Percentiles rank a stretch among this genome's conserved stretches.
phyloP scores from a whole-genome alignment of 1,284 basidiomycete genomes.

The Fomitopsis pinicola region DNA sequence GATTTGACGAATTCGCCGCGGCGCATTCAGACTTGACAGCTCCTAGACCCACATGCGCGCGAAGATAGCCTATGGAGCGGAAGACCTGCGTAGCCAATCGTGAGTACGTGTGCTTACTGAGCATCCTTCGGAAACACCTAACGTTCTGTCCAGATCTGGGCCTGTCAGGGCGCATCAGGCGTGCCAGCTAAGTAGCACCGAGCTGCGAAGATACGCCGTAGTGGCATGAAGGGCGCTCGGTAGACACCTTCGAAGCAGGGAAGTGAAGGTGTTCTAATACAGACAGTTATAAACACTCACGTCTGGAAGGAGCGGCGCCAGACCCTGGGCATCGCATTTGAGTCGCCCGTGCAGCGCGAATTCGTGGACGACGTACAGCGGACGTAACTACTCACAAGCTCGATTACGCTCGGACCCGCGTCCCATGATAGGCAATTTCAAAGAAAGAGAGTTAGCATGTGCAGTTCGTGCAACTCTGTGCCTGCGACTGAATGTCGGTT shows the following conservation, averaged over 20 bases:
- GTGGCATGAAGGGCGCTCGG: background rate
- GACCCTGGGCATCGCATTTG: background rate
- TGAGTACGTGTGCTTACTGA: background rate
- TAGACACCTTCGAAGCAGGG: background rate
- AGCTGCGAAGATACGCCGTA: background rate
- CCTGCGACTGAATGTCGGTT: background rate
- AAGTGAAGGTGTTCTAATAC: background rate
- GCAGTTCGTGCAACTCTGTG: background rate
- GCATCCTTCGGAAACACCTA: background rate
- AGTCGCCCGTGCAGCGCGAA: background rate
- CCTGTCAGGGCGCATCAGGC: background rate
- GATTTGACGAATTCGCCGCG: background rate
- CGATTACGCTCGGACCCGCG: background rate
- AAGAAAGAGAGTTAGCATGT: background rate
- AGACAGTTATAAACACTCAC: background rate
- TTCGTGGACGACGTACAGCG: background rate
- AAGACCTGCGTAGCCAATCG: background rate
- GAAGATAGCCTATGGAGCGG: background rate
- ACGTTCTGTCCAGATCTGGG: background rate
- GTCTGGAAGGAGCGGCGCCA: background rate
- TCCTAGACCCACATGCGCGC: background rate
- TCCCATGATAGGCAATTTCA: background rate
- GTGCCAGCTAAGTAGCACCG: background rate
- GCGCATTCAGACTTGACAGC: background rate
- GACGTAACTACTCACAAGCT: background rate